A percentile compares a stretch with the other conserved stretches of the same genome.
These are phyloP conservation scores for Prunus mume DNA, from an alignment of 306 rosid species.

Conservation along the genomic window DNA sequence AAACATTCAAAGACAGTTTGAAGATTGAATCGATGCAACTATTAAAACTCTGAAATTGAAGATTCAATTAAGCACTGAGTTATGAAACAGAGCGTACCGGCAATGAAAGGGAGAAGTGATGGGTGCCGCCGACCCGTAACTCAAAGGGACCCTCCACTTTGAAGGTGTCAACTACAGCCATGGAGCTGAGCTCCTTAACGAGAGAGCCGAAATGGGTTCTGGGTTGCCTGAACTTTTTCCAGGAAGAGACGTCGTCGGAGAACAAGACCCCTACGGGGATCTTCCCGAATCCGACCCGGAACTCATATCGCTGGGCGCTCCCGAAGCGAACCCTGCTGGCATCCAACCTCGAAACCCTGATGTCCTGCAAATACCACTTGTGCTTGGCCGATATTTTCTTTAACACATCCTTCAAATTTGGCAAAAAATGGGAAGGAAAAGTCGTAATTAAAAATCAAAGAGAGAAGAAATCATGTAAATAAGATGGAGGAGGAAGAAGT, in stretches of 20 bases:
- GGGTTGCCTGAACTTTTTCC: slow-evolving; percentile 52
- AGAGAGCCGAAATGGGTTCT: slow-evolving; percentile 49
- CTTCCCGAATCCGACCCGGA: slow-evolving; percentile 58
- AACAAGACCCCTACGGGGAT: slow-evolving; percentile 41
- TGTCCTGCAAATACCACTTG: slow-evolving; percentile 52
- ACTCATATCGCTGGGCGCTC: slow-evolving; percentile 39
- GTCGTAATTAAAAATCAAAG: not conserved
- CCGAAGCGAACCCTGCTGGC: slow-evolving; percentile 53
- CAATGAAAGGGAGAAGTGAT: slow-evolving; percentile 47
- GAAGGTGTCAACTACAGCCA: slow-evolving; percentile 53
- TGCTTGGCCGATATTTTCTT: slow-evolving; percentile 60
- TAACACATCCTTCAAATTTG: slow-evolving; percentile 55
- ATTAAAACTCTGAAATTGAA: not conserved
- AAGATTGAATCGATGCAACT: not conserved
- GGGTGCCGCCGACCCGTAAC: slow-evolving; percentile 39
- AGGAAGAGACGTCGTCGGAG: slow-evolving; percentile 53
- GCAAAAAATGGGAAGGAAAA: not conserved
- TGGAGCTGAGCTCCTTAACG: slow-evolving; percentile 35
- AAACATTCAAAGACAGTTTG: not conserved
- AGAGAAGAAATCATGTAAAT: not conserved
- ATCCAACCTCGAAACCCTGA: slow-evolving; percentile 51
- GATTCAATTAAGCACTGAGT: not conserved
- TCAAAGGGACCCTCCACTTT: slow-evolving; percentile 77
- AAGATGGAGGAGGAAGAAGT: not conserved
- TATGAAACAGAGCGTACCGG: slow-evolving; percentile 43